Evolutionary conservation across 371 early-diverging fungal species (phyloP).

Genomic region (Mortierella polycephala): DNA sequence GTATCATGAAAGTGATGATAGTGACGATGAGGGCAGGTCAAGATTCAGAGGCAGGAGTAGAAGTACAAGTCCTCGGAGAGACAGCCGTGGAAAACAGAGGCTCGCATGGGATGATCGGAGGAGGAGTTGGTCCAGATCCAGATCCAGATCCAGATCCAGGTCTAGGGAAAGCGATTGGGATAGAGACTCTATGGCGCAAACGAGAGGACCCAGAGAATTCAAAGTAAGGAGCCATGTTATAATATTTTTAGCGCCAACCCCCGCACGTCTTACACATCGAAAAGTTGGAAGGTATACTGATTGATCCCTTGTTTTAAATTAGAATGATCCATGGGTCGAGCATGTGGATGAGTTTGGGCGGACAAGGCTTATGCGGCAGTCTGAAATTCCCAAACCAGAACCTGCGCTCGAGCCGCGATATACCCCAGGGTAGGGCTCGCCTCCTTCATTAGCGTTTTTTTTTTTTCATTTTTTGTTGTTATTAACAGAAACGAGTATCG

Average conservation of each 20-base stretch:
- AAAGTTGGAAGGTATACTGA: not conserved
- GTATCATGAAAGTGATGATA: constrained; percentile 13
- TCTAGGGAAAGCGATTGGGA: constrained; percentile 31
- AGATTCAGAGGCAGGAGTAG: constrained; percentile 9
- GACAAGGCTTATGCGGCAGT: constrained; percentile 74
- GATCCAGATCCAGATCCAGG: not conserved
- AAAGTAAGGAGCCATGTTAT: constrained; percentile 2
- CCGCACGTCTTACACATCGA: not conserved
- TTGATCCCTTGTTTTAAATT: not conserved
- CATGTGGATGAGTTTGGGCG: constrained; percentile 85
- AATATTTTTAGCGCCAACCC: not conserved
- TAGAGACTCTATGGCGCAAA: constrained; percentile 25
- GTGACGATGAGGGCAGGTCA: constrained; percentile 3
- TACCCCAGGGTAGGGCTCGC: constrained; percentile 18
- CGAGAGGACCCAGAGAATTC: constrained; percentile 27
- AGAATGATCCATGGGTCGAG: constrained; percentile 83
- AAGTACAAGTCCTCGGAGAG: constrained; percentile 1
- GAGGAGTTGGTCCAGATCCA: constrained; percentile 21
- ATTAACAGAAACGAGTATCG: not conserved
- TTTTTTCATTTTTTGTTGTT: not conserved
- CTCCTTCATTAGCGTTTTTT: not conserved
- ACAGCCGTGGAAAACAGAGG: constrained; percentile 5
- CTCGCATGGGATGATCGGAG: constrained; percentile 5
- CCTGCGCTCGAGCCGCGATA: constrained; percentile 7
- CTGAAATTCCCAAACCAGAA: constrained; percentile 62